phyloP scores from a whole-genome alignment of 1,284 basidiomycete species.

The Malassezia sp. region DNA sequence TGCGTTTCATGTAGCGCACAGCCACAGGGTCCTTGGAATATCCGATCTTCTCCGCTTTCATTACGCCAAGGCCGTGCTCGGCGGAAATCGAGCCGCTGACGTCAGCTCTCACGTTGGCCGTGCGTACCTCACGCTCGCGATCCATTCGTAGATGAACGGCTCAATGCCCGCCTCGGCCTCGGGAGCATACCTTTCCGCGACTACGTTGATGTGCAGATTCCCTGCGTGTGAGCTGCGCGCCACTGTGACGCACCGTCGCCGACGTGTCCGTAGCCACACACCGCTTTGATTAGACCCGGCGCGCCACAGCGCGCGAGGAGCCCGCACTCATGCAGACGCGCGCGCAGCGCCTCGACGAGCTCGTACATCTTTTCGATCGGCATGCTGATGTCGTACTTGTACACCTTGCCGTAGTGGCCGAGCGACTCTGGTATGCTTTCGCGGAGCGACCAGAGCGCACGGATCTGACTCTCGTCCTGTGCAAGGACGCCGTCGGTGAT shows the following conservation, averaged over 20 bases:
- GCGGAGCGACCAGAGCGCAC: conserved; percentile 81
- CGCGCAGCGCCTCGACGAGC: conserved; percentile 70
- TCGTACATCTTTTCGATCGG: conserved; percentile 79
- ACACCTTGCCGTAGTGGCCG: conserved; percentile 85
- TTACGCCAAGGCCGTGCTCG: conserved; percentile 86
- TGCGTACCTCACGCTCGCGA: conserved; percentile 47
- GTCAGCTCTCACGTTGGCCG: not conserved
- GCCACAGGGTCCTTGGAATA: conserved; percentile 74
- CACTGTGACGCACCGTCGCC: conserved; percentile 61
- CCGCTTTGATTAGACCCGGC: conserved; percentile 49
- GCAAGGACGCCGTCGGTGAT: conserved; percentile 86
- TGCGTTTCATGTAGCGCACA: conserved; percentile 76
- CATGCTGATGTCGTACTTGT: conserved; percentile 95
- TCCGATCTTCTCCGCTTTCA: conserved; percentile 82
- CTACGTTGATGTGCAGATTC: conserved; percentile 86
- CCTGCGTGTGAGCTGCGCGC: conserved; percentile 52
- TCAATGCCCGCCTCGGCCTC: conserved; percentile 80
- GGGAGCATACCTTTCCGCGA: conserved; percentile 69
- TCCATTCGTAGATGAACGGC: conserved; percentile 89
- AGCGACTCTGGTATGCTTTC: conserved; percentile 87
- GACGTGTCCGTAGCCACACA: conserved; percentile 84
- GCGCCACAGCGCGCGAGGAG: conserved; percentile 55
- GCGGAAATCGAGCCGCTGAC: conserved; percentile 75
- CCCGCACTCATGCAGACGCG: conserved; percentile 62
- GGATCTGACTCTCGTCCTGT: conserved; percentile 79